A percentile compares a stretch with the other conserved stretches of the same genome.
Evolutionary conservation across 2,329 filamentous ascomycete species (phyloP).

Genomic region (Fusarium mundagurra): DNA sequence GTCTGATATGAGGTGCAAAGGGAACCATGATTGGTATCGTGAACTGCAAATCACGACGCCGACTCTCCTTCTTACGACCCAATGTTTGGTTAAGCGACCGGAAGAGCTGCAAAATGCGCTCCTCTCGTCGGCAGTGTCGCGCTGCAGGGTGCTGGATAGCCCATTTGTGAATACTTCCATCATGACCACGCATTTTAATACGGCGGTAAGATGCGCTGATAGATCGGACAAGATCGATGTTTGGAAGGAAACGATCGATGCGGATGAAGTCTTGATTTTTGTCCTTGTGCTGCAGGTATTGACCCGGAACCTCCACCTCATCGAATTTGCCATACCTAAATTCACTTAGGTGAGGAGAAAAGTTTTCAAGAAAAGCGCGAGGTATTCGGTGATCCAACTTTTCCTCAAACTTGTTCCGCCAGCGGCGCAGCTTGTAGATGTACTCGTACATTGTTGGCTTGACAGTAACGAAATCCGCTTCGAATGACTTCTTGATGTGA

Average conservation of each 20-base stretch:
- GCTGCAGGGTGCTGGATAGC: constrained; percentile 96
- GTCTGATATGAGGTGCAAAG: constrained; percentile 90
- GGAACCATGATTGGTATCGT: constrained; percentile 96
- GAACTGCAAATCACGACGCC: constrained; percentile 93
- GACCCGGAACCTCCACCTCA: constrained; percentile 96
- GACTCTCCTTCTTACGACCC: constrained; percentile 91
- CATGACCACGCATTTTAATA: constrained; percentile 95
- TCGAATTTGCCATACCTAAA: constrained; percentile 99
- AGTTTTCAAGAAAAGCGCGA: constrained; percentile 80
- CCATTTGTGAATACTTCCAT: constrained; percentile 96
- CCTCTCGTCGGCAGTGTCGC: constrained; percentile 90
- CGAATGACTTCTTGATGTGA: constrained; percentile 96
- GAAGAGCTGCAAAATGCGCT: constrained; percentile 95
- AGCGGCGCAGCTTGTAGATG: constrained; percentile 93
- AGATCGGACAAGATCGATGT: constrained; percentile 90
- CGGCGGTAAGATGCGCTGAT: constrained; percentile 92
- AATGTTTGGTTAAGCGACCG: constrained; percentile 95
- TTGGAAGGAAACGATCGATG: constrained; percentile 95
- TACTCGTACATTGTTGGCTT: constrained; percentile 99
- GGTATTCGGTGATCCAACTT: constrained; percentile 87
- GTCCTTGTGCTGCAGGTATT: constrained; percentile 96
- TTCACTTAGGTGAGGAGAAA: constrained; percentile 91
- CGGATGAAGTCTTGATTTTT: constrained; percentile 99
- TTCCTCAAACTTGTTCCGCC: constrained; percentile 98
- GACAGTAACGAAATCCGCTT: constrained; percentile 93